Evolutionary conservation across 257 asterid species (phyloP), one percentile per base, ranked within the genome.

Genomic region (Misopates orontium): DNA sequence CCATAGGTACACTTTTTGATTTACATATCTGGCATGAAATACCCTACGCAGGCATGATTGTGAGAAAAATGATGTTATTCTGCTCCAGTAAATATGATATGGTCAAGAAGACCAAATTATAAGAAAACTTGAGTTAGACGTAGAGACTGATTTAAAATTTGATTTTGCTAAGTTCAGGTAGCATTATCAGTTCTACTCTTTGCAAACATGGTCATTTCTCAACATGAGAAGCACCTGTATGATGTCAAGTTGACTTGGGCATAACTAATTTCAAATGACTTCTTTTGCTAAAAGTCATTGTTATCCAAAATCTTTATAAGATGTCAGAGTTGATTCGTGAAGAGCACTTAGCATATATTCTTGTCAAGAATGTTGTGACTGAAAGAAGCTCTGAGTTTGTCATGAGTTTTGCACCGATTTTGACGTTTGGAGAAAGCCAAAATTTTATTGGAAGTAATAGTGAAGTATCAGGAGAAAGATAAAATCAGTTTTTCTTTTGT

Each of bases 261-360:
- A 41, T 61, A 10, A 40, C 48, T 16, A 23, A 4, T 23, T 41
- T 51, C 23, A 45, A 10, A 1, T 4, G 17, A 8, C 19, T 18
- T 4, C 7, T 51, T 18, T 8, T 51, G 23, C 6, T 2, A 28
- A 28, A 28, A 28, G 36, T 2, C 36, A 28, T 2, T 28, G 6
- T 28, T 28, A 6, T 28, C 36, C 6, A 28, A 28, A 28, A 28
- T 28, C 36, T 28, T 2, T 28, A 28, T 28, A 18, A 51, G 10
- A 28, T 64, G 59, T 48, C 11, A 7, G 56, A 44, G 56, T 45
- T 20, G 22, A 67, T n/a, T 55, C 40, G 13, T 45, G 22, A 15
- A 44, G 6, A 57, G 19, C n/a, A 36, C n/a, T 8, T 16, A 10
- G 10, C 56, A 17, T 15, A 23, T 21, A 15, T 21, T 42, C 54